A percentile compares a stretch with the other conserved stretches of the same genome.
Conservation (phyloP, 1,284 basidiomycete species). For the Ganoderma sp. region DNA sequence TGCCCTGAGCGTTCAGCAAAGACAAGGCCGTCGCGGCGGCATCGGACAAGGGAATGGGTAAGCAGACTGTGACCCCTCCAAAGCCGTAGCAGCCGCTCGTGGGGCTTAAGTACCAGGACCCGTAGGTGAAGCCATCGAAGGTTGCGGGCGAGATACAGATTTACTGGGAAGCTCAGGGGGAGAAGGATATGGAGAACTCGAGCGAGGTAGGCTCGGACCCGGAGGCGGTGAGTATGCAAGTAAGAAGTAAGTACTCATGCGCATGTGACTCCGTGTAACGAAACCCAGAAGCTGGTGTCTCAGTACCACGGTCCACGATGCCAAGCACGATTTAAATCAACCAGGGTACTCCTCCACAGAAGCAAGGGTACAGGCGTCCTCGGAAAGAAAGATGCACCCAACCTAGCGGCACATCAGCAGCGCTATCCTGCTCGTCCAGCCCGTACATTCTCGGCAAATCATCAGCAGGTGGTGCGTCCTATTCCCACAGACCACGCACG, state of each 20-base stretch:
- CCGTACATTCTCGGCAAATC: background rate
- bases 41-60: background rate
- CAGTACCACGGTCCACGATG: too few species aligned
- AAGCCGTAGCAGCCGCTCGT: background rate
- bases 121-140: slow-evolving; percentile 7
- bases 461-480: background rate
- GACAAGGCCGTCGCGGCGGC: background rate
- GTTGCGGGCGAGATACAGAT: slow-evolving; percentile 28
- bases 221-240: slow-evolving; percentile 14
- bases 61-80: slow-evolving; percentile 9
- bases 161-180: slow-evolving; percentile 25
- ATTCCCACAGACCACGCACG: background rate
- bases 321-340: too few species aligned
- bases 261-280: too few species aligned
- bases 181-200: slow-evolving; percentile 3
- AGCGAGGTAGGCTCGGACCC: slow-evolving; percentile 34
- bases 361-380: too few species aligned
- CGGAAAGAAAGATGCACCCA: too few species aligned
- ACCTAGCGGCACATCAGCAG: too few species aligned
- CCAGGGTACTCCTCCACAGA: too few species aligned
- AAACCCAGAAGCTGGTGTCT: too few species aligned
- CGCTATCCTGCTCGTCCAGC: too few species aligned
- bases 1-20: background rate
- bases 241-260: too few species aligned
- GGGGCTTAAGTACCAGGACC: slow-evolving; percentile 23